phyloP scores from a whole-genome alignment of 768 basidiomycete species.

The Brasilioporus rufonigricans region DNA sequence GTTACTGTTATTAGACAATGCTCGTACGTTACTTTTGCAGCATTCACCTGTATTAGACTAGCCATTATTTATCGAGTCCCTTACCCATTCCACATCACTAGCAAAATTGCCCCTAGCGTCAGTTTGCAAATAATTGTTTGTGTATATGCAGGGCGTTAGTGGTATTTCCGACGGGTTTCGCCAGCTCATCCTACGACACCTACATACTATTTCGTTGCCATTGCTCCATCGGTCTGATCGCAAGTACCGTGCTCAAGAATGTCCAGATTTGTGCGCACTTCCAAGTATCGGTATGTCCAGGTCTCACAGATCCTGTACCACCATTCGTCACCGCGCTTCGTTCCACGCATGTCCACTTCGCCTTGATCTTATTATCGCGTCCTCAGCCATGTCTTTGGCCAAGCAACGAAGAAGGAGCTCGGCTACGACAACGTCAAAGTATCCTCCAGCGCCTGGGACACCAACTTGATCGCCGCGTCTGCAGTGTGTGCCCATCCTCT shows the following conservation, averaged over 20 bases:
- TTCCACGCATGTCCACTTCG: not conserved
- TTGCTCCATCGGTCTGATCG: not conserved
- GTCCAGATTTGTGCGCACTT: constrained; percentile 85
- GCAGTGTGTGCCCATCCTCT: constrained; percentile 42
- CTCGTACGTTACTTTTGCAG: no score
- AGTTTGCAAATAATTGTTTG: no score
- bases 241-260: constrained; percentile 35
- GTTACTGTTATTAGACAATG: no score
- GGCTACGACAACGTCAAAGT: constrained; percentile 81
- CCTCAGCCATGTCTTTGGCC: constrained; percentile 86
- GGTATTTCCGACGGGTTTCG: no score
- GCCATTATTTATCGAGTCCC: no score
- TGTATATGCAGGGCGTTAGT: no score
- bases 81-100: no score
- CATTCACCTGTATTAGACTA: no score
- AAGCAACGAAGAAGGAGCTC: constrained; percentile 81
- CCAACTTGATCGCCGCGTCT: constrained; percentile 86
- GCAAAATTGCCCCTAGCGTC: no score
- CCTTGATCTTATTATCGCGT: not conserved
- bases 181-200: no score
- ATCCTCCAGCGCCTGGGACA: constrained; percentile 93
- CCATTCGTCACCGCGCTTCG: not conserved
- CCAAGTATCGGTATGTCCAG: constrained; percentile 74
- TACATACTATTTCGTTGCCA: no score
- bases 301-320: constrained; percentile 6